Base-by-base conservation (phyloP, 352 stramenopile species). In the Pythium guiyangense region DNA sequence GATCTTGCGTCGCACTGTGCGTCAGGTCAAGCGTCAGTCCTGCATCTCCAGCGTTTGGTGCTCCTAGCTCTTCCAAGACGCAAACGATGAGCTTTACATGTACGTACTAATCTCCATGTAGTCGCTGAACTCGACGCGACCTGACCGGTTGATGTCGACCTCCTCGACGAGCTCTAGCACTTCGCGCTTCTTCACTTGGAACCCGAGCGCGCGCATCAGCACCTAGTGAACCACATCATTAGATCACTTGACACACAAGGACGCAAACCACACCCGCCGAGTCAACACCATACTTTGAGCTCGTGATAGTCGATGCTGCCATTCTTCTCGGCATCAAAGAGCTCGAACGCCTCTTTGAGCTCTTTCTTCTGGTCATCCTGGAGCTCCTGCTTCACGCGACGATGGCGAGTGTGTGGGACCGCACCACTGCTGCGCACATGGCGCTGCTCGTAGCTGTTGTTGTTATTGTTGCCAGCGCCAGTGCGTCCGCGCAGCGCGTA, bases 251-350 rank as follows among this genome's bases (percentile, higher is more conserved):
- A n/a, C 56, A 18, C 31, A 49, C 6, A 43, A 17, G 15, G 10
- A 3, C 6, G 39, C 39, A 18, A 45, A 2, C n/a, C 3, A 46
- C 26, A 14, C 2, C n/a, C 9, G 11, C n/a, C 18, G n/a, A 11
- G 34, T 1, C 37, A 37, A n/a, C n/a, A 11, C 4, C n/a, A 48
- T 12, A 84, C 90, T 62, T 98, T 98, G 64, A 98, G 82, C 65
- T 98, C 93, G 66, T 98, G 88, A 62, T 96, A 94, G 76, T 97
- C 86, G 57, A 98, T 86, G 5, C 74, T 83, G 8, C 90, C 89
- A 46, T 77, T 88, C 67, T 96, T 94, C 56, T 97, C 89, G 20
- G 77, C 79, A 72, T 98, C 93, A 55, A 98, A 98, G 42, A 98
- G 79, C 49, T 96, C 90, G 52, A 98, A 98, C 8, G 92, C 90